Evolutionary conservation across 768 basidiomycete species (phyloP), one percentile per base, ranked within the genome.

Genomic region (Gloeostereum incarnatum): DNA sequence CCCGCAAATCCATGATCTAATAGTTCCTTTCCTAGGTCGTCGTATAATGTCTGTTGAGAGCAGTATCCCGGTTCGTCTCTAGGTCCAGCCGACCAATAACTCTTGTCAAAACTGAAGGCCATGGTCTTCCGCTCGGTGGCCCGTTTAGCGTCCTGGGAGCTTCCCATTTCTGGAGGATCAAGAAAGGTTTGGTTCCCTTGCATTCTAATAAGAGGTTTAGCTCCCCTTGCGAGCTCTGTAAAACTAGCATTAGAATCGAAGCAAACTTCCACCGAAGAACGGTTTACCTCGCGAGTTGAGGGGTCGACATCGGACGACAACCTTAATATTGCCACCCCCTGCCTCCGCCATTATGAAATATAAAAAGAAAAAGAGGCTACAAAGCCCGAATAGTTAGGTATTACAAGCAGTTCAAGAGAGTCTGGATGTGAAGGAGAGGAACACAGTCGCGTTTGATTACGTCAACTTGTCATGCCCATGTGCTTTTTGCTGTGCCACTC

Each of bases 31-130:
- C 94, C 94, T 24, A 98, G 59, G 65, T 98, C 94, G 48, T 91
- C 79, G 59, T 89, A 97, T 41, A 98, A 66, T 0, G 92, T 97
- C 58, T 94, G 81, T 52, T 99, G 94, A 3, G 85, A 89, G 48
- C 91, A 93, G 54, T 97, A 98, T 10, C 71, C 69, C 1, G 88
- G 82, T 41, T 96, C 94, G 53, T 92, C 86, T 50, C 87, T 71
- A 7, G 84, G 71, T 1, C 92, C 89, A 10, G 91, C 91, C 27
- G 90, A 92, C 93, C 92, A 94, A 60, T 97, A 98, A 39, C 84
- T 87, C 71, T 93, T 94, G 73, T 98, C 94, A 49, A 97, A 98
- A 45, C 85, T 83, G 60, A 98, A 98, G 0, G 73, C 59, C 77
- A 92, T 84, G 5, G 81, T 74, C 65, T 86, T 94, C 49, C 88